A percentile compares a stretch with the other conserved stretches of the same genome.
phyloP scores from a whole-genome alignment of 306 rosid species.

The Quercus wislizeni region DNA sequence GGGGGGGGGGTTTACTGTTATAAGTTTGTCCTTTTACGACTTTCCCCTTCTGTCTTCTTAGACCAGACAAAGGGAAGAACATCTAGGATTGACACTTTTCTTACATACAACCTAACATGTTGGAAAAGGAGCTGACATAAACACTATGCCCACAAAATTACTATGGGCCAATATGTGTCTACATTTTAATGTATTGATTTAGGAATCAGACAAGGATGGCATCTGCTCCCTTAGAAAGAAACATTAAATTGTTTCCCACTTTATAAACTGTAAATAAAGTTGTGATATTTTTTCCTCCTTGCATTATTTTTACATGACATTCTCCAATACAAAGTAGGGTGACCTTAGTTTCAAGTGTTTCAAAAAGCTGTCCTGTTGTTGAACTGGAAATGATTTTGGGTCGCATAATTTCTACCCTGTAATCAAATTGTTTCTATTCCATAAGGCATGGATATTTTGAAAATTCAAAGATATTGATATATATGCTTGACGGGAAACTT shows the following conservation, averaged over 20 bases:
- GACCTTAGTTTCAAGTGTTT: neutral
- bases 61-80: neutral
- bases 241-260: neutral
- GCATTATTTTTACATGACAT: neutral
- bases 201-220: neutral
- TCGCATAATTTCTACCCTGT: too few species aligned
- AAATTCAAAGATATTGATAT: too few species aligned
- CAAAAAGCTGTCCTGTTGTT: too few species aligned
- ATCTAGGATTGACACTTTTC: neutral
- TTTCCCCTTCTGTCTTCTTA: neutral
- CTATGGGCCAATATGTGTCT: neutral
- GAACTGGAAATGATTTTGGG: too few species aligned
- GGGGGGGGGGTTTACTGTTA: too few species aligned
- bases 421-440: too few species aligned
- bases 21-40: neutral
- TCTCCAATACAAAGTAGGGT: neutral
- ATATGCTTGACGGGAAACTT: too few species aligned
- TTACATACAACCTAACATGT: neutral
- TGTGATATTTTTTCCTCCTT: neutral
- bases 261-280: neutral
- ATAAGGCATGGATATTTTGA: too few species aligned
- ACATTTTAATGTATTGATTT: neutral
- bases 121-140: neutral
- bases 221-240: neutral
- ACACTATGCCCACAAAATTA: neutral